Evolutionary conservation across 257 asterid genomes (phyloP), one percentile per base, ranked within the genome.

Genomic region (Oldenlandia corymbosa): DNA sequence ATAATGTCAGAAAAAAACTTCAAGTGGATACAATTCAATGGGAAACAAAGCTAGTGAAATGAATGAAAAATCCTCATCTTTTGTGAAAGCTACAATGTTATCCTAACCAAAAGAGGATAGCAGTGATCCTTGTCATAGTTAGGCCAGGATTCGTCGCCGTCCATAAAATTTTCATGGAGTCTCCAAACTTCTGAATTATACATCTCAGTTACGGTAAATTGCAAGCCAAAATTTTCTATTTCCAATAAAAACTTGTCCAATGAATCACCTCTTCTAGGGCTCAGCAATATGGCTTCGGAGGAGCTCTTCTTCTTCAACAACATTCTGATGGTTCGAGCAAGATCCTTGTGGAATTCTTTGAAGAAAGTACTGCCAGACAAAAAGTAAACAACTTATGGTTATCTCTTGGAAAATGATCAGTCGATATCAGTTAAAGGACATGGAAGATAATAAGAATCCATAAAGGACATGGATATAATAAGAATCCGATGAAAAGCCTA

Each of bases 251-350:
- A 92, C 75, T 82, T 86, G 66, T 89, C 93, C 80, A 89, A 45
- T 37, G 95, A 86, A 76, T 89, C 86, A 1, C 97, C 95, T 79
- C 98, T 89, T 78, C 63, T 72, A 80, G 98, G 98, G 81, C 95
- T 72, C 48, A 87, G 75, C 50, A 89, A 85, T 69, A 89, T 71
- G 79, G 97, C 97, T 83, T 82, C 85, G 9, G 95, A 82, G 50
- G 84, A 83, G 55, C 85, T 83, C 39, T 81, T 75, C 63, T 75
- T 83, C 69, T 82, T 87, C 42, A 87, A 77, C 78, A 89, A 73
- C 76, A 77, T 81, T 75, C 78, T 78, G 81, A 92, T 85, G 51
- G 98, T 82, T 76, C 41, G 87, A 69, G 83, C 88, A 24, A 92
- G 90, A 62, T 79, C 81, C 75, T 72, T 75, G 73, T 92, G 98